phyloP scores from a whole-genome alignment of 768 basidiomycete genomes.

The Tylopilus balloui region DNA sequence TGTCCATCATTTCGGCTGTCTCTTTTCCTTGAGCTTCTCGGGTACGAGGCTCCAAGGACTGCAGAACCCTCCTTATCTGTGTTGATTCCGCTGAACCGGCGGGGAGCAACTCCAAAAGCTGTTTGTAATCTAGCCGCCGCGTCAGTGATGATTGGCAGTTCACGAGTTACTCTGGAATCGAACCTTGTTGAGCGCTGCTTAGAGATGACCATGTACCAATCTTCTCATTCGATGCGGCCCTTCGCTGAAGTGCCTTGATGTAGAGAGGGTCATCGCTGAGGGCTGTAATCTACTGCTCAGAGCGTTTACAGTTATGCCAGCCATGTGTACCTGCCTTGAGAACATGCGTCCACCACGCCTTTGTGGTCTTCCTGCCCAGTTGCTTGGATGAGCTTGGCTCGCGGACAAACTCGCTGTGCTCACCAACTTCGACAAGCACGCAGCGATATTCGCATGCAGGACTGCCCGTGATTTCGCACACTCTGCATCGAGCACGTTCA shows the following conservation, averaged over 20 bases:
- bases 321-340: constrained; percentile 48
- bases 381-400: constrained; percentile 1
- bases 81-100: constrained; percentile 45
- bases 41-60: constrained; percentile 58
- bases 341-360: constrained; percentile 75
- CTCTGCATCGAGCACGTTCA: constrained; percentile 39
- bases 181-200: constrained; percentile 80
- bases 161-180: background rate
- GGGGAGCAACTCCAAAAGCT: constrained; percentile 62
- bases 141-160: background rate
- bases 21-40: constrained; percentile 80
- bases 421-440: constrained; percentile 78
- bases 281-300: constrained; percentile 43
- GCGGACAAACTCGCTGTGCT: constrained; percentile 21
- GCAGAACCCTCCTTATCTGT: constrained; percentile 48
- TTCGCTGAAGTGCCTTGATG: constrained; percentile 81
- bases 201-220: constrained; percentile 82
- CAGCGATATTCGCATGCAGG: constrained; percentile 83
- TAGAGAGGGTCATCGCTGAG: constrained; percentile 83
- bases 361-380: constrained; percentile 64
- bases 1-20: constrained; percentile 86
- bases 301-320: background rate
- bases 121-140: constrained; percentile 61
- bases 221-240: constrained; percentile 81
- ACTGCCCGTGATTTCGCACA: constrained; percentile 62